Evolutionary conservation across 2,329 filamentous ascomycete genomes (phyloP), one percentile per base, ranked within the genome.

Genomic region (Dactylonectria macrodidyma): DNA sequence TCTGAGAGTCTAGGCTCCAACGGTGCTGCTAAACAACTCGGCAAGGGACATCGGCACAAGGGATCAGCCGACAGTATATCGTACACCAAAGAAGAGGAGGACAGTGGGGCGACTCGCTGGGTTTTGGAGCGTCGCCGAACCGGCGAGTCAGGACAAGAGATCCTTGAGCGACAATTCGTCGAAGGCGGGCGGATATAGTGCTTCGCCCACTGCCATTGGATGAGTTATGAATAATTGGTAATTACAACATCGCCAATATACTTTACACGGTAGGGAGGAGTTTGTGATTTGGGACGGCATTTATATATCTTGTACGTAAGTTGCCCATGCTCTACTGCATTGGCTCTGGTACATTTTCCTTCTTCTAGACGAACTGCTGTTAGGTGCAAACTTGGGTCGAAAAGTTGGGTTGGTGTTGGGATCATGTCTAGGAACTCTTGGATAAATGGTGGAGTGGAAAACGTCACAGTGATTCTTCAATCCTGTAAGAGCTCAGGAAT

Each of bases 61-160:
- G 82, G 87, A 57, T 92, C 89, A 52, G 84, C 90, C 2, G 92
- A 93, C 71, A 92, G 90, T 69, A 89, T 94, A 38, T 91, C 91
- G 7, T 94, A 94, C 78, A 86, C 87, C 54, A 89, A 91, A 67
- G 90, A 92, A 67, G 90, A 92, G 75, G 89, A 90, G 52, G 84
- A 88, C 2, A 85, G 85, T 9, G 87, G 86, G 1, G 87, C 88
- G 70, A 87, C 85, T 62, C 82, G 90, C 52, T 94, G 92, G 92
- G 88, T 94, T 8, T 82, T 94, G 72, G 92, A 94, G 79, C 82
- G 91, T 41, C 84, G 91, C 59, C 83, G 92, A 41, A 92, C 90
- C 3, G 89, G 85, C 1, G 91, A 93, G 73, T 86, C 84, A 65
- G 91, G 91, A 1, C 86, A 92, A 77, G 89, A 92, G 76, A 79